Evolutionary conservation across 2,329 filamentous ascomycete genomes (phyloP), one percentile per base, ranked within the genome.

Genomic region (Trichothecium roseum): DNA sequence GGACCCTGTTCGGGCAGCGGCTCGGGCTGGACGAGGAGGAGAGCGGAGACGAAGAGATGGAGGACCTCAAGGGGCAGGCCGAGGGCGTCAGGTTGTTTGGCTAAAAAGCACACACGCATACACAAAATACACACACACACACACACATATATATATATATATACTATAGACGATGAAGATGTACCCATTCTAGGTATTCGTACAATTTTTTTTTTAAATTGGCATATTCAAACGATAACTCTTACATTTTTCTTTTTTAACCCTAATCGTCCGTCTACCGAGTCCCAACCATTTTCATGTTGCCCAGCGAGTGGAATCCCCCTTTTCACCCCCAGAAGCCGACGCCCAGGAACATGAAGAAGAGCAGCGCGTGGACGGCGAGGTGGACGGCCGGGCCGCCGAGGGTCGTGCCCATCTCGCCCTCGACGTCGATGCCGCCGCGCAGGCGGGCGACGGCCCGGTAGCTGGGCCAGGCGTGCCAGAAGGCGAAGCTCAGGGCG

Each of bases 1-100:
- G 78, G 12, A 81, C 80, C 18, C 57, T 88, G 43, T 74, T 89
- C 43, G 84, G 84, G 0, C 78, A 81, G 49, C 79, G 76, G 54
- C 68, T 81, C 52, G 64, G 69, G 46, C 59, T 87, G 37, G 67
- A 72, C 31, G 68, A 69, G 18, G 63, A 65, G 31, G 69, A 68
- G 40, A 68, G 66, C 56, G 64, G 64, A 32, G 67, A 66, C 36
- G 64, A 66, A 49, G 72, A 42, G 10, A 24, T 42, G 22, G 33
- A 40, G 29, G 37, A 18, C 8, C 26, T 34, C 13, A 29, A 17
- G 6, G 34, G 22, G 3, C 32, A 74, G 42, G 72, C 70, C 43
- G 63, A 64, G 20, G 69, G 67, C 1, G 50, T 78, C 30, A 62
- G 63, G 45, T 48, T 78, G 39, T 78, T 78, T 48, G 28, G 34